phyloP scores from a whole-genome alignment of 257 asterid species.

The Jacaranda copaia region DNA sequence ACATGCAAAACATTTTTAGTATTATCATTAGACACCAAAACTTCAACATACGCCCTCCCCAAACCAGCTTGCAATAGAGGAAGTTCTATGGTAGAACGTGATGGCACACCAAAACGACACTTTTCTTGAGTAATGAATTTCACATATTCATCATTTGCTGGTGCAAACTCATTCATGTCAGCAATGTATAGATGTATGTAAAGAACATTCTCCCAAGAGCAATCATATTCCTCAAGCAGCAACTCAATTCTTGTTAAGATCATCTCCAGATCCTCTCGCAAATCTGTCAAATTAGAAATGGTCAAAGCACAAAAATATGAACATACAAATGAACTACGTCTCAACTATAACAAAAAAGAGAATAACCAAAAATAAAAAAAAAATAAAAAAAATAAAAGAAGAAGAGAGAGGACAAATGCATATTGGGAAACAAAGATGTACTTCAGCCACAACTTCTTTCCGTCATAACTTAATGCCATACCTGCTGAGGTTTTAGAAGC shows the following conservation, averaged over 20 bases:
- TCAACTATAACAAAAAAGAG: background rate
- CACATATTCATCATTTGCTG: slow-evolving; percentile 80
- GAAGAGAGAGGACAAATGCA: slow-evolving; percentile 21
- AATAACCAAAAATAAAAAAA: background rate
- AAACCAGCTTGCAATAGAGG: slow-evolving; percentile 84
- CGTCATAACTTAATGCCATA: slow-evolving; percentile 35
- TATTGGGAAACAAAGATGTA: background rate
- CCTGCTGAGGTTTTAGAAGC: slow-evolving; percentile 68
- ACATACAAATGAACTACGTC: slow-evolving; percentile 26
- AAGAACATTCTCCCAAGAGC: slow-evolving; percentile 91
- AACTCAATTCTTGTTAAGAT: slow-evolving; percentile 68
- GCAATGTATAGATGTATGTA: slow-evolving; percentile 87
- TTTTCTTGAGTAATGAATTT: slow-evolving; percentile 86
- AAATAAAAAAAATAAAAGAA: no score
- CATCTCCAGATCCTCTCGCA: slow-evolving; percentile 68
- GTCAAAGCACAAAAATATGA: slow-evolving; percentile 25
- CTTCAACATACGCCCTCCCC: slow-evolving; percentile 90
- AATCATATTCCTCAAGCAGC: slow-evolving; percentile 60
- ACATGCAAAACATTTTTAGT: slow-evolving; percentile 90
- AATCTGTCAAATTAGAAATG: slow-evolving; percentile 55
- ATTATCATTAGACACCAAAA: slow-evolving; percentile 73
- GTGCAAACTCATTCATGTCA: slow-evolving; percentile 75
- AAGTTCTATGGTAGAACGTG: slow-evolving; percentile 93
- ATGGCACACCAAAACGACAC: slow-evolving; percentile 95
- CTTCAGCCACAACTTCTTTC: slow-evolving; percentile 29